Percentiles rank a stretch among this genome's conserved stretches.
phyloP scores from a whole-genome alignment of 164 flowering plant genomes.

The Platanus orientalis region DNA sequence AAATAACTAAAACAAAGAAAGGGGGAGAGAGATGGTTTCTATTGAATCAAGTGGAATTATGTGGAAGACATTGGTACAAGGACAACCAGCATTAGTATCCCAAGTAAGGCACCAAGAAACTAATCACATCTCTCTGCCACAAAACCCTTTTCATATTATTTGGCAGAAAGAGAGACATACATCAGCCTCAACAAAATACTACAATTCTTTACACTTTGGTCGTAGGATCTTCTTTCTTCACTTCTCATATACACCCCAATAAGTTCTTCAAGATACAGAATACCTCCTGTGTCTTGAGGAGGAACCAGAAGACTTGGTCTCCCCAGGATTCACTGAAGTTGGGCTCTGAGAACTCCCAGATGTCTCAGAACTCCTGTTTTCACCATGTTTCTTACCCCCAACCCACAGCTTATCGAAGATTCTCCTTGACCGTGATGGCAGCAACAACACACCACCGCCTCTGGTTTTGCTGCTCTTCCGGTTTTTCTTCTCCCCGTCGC shows the following conservation, averaged over 20 bases:
- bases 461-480: conserved; percentile 42
- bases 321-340: conserved; percentile 51
- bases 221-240: neutral
- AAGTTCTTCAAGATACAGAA: conserved; percentile 48
- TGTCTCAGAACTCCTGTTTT: conserved; percentile 63
- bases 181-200: conserved; percentile 10
- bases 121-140: conserved; percentile 16
- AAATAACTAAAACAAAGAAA: no score
- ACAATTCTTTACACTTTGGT: conserved; percentile 1
- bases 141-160: conserved; percentile 1
- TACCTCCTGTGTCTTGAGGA: conserved; percentile 64
- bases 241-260: neutral
- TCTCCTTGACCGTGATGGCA: conserved; percentile 76
- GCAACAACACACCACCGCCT: conserved; percentile 42
- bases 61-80: neutral
- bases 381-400: conserved; percentile 46
- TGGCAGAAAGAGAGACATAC: conserved; percentile 1
- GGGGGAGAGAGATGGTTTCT: neutral
- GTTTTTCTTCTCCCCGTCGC: conserved; percentile 30
- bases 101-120: conserved; percentile 8
- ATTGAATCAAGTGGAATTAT: neutral
- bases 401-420: conserved; percentile 75
- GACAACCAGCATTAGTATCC: neutral
- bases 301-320: conserved; percentile 51
- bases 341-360: conserved; percentile 79